Evolutionary conservation across 805 yeast genomes (phyloP).

Genomic region (Wickerhamiella domercqiae): DNA sequence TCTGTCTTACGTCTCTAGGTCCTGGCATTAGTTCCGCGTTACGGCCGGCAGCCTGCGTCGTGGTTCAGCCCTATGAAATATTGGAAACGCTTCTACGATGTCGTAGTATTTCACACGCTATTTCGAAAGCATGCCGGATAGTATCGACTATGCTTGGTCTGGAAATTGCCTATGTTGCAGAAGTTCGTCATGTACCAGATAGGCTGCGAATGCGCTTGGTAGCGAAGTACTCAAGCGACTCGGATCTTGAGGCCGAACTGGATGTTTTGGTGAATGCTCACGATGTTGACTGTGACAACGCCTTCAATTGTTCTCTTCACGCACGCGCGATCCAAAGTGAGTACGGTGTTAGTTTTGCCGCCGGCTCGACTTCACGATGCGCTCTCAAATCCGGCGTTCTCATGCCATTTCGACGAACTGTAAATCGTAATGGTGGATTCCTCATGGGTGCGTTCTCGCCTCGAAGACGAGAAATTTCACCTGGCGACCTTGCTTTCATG

Average conservation of each 20-base stretch:
- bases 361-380: background rate
- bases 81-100: constrained; percentile 16
- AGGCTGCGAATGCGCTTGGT: background rate
- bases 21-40: background rate
- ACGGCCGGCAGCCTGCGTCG: background rate
- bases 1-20: background rate
- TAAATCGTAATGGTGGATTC: constrained; percentile 14
- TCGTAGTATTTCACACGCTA: constrained; percentile 14
- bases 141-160: constrained; percentile 16
- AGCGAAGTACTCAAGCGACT: background rate
- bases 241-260: background rate
- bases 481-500: constrained; percentile 20
- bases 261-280: background rate
- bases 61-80: constrained; percentile 18
- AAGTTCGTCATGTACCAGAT: constrained; percentile 9
- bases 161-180: constrained; percentile 18
- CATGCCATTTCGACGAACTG: constrained; percentile 10
- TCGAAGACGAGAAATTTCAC: constrained; percentile 15
- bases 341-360: constrained; percentile 7
- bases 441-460: constrained; percentile 18
- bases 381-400: constrained; percentile 6
- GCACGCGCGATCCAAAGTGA: constrained; percentile 7
- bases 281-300: background rate
- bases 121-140: constrained; percentile 18
- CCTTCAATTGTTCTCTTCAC: background rate